Conservation (phyloP, 495 filamentous ascomycete genomes). For the Hypoxylon fuscum region DNA sequence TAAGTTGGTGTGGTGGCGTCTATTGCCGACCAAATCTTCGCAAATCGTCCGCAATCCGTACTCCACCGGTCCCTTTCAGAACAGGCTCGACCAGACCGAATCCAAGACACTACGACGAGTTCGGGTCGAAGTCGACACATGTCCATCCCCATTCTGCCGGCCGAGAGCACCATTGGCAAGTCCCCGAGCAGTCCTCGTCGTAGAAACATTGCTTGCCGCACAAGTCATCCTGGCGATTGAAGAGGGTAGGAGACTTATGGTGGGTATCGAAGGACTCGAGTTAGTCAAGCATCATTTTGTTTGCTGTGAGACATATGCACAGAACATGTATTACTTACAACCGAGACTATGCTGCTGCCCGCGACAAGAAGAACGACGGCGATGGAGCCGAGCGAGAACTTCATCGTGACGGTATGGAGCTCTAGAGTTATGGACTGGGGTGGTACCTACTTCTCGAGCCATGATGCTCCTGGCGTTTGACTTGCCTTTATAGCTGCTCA, state of each 20-base stretch:
- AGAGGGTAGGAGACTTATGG: not conserved
- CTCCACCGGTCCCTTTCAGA: too few species aligned
- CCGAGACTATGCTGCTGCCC: not conserved
- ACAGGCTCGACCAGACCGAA: not conserved
- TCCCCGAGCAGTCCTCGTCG: slow-evolving; percentile 8
- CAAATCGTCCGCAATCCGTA: too few species aligned
- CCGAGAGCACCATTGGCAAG: slow-evolving; percentile 4
- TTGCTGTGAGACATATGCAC: not conserved
- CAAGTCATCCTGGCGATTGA: slow-evolving; percentile 1
- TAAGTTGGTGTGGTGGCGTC: too few species aligned
- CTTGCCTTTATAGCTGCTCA: too few species aligned
- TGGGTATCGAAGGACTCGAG: not conserved
- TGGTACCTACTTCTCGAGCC: not conserved
- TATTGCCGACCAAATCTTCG: too few species aligned
- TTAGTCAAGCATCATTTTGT: not conserved
- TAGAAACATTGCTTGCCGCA: slow-evolving; percentile 2
- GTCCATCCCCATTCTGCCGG: slow-evolving; percentile 6
- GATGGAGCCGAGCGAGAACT: not conserved
- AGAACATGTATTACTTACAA: slow-evolving; percentile 3
- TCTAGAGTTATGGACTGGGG: too few species aligned
- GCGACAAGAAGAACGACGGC: not conserved
- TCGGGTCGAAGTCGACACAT: not conserved
- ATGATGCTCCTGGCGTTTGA: too few species aligned
- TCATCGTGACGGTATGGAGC: slow-evolving; percentile 1
- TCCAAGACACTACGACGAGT: not conserved